phyloP scores from a whole-genome alignment of 371 early-diverging fungal species.

The Dentiscutata heterogama region DNA sequence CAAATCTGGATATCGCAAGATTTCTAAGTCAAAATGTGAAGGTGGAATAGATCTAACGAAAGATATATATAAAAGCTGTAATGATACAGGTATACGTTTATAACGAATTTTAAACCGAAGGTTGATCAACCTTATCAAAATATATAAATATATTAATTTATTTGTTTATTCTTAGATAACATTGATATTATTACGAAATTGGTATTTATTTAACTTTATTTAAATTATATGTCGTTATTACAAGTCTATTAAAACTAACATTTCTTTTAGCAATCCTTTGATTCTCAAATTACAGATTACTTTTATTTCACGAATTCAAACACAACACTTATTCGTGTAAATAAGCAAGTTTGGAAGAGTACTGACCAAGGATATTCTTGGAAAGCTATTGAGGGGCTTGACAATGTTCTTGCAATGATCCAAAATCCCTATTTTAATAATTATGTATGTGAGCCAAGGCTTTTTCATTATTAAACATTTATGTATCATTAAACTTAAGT shows the following conservation, averaged over 20 bases:
- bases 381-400: constrained; percentile 54
- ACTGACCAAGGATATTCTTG: constrained; percentile 83
- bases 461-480: background rate
- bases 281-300: constrained; percentile 64
- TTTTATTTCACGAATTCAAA: constrained; percentile 73
- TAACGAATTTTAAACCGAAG: too few species aligned
- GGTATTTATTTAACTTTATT: constrained; percentile 50
- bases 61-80: constrained; percentile 69
- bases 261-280: constrained; percentile 55
- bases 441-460: constrained; percentile 52
- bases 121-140: too few species aligned
- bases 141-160: too few species aligned
- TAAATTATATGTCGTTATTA: constrained; percentile 45
- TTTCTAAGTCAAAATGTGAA: constrained; percentile 65
- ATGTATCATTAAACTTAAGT: background rate
- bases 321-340: constrained; percentile 66
- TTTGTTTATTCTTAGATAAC: constrained; percentile 43
- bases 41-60: constrained; percentile 72
- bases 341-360: constrained; percentile 70
- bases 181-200: constrained; percentile 57
- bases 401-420: constrained; percentile 62
- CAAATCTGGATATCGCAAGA: constrained; percentile 79
- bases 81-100: constrained; percentile 42
- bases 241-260: background rate
- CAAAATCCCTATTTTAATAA: constrained; percentile 78